Conservation (phyloP, 352 stramenopile species). For the Aphanomyces cochlioides region DNA sequence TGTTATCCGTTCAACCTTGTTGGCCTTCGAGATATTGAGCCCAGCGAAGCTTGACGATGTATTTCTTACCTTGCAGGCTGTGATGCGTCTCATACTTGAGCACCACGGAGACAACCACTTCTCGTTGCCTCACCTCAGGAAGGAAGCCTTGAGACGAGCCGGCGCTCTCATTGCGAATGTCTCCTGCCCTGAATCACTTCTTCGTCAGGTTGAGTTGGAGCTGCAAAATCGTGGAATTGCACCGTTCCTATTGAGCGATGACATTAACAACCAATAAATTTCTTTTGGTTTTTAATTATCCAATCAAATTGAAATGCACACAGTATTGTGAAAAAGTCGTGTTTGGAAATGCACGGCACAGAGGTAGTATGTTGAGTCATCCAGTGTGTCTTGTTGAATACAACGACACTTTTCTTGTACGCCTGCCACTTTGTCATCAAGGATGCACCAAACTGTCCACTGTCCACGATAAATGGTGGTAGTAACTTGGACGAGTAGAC, state of each 20-base stretch:
- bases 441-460: background rate
- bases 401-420: conserved; percentile 6
- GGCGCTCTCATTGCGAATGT: background rate
- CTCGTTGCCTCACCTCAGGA: background rate
- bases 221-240: too few relatives aligned
- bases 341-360: too few relatives aligned
- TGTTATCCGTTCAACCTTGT: background rate
- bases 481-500: background rate
- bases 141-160: conserved; percentile 4
- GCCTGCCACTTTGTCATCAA: background rate
- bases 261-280: background rate
- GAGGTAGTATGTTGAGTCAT: background rate
- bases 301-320: background rate
- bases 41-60: background rate
- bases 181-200: background rate
- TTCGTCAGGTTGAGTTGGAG: background rate
- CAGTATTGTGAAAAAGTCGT: background rate
- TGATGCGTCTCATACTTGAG: conserved; percentile 1
- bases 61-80: background rate
- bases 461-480: background rate
- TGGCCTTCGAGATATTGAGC: background rate
- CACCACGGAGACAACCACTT: background rate
- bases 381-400: background rate
- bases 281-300: background rate
- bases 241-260: too few relatives aligned